Evolutionary conservation across 768 basidiomycete species (phyloP), one percentile per base, ranked within the genome.

Genomic region (Roridomyces roridus): DNA sequence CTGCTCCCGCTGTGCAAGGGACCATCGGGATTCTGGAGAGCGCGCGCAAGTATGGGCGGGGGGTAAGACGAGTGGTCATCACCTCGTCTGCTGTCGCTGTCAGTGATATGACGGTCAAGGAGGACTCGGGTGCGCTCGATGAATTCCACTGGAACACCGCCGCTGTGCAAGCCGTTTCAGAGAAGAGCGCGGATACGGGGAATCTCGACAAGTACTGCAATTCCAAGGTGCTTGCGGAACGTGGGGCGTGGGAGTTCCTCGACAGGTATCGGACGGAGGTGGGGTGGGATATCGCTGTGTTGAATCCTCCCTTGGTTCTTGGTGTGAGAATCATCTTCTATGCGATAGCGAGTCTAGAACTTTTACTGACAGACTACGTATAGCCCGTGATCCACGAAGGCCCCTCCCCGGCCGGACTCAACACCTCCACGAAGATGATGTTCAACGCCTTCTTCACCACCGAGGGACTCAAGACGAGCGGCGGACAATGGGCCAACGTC

Each of bases 1-100:
- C 48, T 10, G 48, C 21, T 15, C 81, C 80, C 8, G 77, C 78
- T 21, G 70, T 79, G 9, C 62, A 72, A 25, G 79, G 79, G 21
- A 78, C 78, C 7, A 41, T 70, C 6, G 70, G 74, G 15, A 67
- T 79, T 18, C 65, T 79, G 18, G 60, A 74, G 45, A 72, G 70
- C 46, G 63, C 70, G 21, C 51, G 68, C 62, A 80, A 78, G 7
- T 34, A 34, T 15, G 31, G 31, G 3, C 31, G 15, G 15, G 15
- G 11, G 11, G 31, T 34, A 15, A 10, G 15, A 3, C 31, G 31
- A 10, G 15, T 34, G 11, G 31, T 34, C 31, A 34, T 34, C 31
- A 34, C 31, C 7, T 34, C 31, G 10, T 34, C 31, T 15, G 31
- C 31, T 8, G 31, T 34, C 31, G 31, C 31, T 15, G 31, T 34